Percentiles rank a stretch among this genome's conserved stretches.
These are phyloP conservation scores for Neurospora sp. DNA, from an alignment of 495 filamentous ascomycete genomes.

Conservation along the genomic window DNA sequence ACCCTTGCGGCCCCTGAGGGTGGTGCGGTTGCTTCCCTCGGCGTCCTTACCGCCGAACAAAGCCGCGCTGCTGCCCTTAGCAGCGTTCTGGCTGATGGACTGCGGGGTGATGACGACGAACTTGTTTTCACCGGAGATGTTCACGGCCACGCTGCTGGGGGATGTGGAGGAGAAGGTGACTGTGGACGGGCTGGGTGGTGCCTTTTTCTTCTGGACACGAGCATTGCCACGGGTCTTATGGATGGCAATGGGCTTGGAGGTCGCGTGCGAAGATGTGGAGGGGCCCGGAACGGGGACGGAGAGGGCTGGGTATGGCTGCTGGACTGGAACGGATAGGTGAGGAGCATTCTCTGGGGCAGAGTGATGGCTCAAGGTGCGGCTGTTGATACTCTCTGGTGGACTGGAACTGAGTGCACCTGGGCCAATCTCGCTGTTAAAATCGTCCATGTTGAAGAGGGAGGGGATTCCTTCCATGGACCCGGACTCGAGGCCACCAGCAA, in stretches of 20 bases:
- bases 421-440: not conserved
- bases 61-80: slow-evolving; percentile 24
- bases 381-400: not conserved
- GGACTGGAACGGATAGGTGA: not conserved
- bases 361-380: not conserved
- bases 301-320: not conserved
- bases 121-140: slow-evolving; percentile 14
- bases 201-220: slow-evolving; percentile 27
- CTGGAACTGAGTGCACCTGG: not conserved
- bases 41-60: not conserved
- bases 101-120: slow-evolving; percentile 40
- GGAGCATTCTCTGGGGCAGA: not conserved
- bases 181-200: slow-evolving; percentile 2
- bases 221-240: slow-evolving; percentile 5
- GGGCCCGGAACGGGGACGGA: not conserved
- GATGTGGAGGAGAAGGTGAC: not conserved
- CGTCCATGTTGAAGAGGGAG: not conserved
- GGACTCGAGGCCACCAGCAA: not conserved
- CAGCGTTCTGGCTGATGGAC: slow-evolving; percentile 31
- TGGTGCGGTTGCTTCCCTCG: slow-evolving; percentile 16
- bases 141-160: not conserved
- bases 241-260: not conserved
- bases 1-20: slow-evolving; percentile 38
- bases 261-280: not conserved
- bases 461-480: not conserved